phyloP scores from a whole-genome alignment of 345 rosid species.

The Excoecaria cochinchinensis region DNA sequence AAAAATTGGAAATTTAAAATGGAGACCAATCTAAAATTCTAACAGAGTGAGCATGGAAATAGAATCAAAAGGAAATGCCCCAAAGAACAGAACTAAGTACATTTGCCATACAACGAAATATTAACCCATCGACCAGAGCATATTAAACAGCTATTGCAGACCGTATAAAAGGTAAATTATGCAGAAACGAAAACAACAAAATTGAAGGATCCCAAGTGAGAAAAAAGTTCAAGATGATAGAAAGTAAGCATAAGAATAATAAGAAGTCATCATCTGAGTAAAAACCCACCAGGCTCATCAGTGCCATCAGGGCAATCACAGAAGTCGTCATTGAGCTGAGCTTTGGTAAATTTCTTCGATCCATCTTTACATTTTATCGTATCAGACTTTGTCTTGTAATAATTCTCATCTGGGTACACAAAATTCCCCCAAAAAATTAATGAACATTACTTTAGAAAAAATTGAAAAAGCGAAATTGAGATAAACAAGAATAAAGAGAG shows the following conservation, averaged over 20 bases:
- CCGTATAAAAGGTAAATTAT: background rate
- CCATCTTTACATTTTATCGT: constrained; percentile 75
- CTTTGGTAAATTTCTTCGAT: constrained; percentile 64
- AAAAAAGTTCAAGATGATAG: background rate
- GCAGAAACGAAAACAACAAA: background rate
- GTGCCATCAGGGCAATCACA: constrained; percentile 93
- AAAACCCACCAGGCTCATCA: constrained; percentile 75
- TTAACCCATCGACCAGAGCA: background rate
- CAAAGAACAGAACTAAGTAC: background rate
- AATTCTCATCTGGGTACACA: constrained; percentile 58
- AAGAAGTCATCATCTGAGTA: background rate
- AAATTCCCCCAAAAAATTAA: background rate
- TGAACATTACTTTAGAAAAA: background rate
- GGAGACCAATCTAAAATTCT: background rate
- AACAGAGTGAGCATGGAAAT: background rate
- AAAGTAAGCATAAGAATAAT: constrained; percentile 1
- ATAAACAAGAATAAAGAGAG: background rate
- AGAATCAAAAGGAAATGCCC: background rate
- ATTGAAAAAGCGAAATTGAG: background rate
- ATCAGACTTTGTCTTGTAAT: constrained; percentile 62
- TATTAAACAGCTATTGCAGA: background rate
- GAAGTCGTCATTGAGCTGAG: constrained; percentile 89
- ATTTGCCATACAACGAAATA: background rate
- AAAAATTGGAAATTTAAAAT: background rate
- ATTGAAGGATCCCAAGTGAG: background rate